These are phyloP conservation scores for Linnemannia schmuckeri DNA, from an alignment of 192 early-diverging fungal species.

Conservation along the genomic window DNA sequence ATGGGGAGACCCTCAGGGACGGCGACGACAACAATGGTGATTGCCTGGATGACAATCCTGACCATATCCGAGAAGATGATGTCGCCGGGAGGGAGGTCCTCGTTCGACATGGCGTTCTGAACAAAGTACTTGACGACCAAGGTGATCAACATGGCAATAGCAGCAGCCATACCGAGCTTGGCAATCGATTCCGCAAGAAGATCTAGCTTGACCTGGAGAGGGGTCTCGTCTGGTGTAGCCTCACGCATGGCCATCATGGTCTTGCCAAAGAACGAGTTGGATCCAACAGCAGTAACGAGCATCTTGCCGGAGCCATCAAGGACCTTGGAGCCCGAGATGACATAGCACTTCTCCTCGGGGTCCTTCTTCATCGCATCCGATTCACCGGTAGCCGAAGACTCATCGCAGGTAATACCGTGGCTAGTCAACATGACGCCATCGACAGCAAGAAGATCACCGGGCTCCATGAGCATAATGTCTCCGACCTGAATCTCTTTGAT, in stretches of 20 bases:
- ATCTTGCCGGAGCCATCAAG: constrained; percentile 89
- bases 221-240: constrained; percentile 82
- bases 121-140: constrained; percentile 76
- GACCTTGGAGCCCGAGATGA: constrained; percentile 93
- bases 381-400: constrained; percentile 94
- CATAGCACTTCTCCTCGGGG: constrained; percentile 76
- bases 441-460: constrained; percentile 96
- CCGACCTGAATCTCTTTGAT: constrained; percentile 90
- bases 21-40: constrained; percentile 86
- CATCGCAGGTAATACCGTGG: constrained; percentile 89
- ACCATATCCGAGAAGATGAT: constrained; percentile 72
- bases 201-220: constrained; percentile 94
- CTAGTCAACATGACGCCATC: constrained; percentile 88
- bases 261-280: constrained; percentile 89
- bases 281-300: constrained; percentile 86
- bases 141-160: constrained; percentile 86
- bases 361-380: constrained; percentile 87
- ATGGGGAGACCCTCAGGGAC: constrained; percentile 91
- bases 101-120: constrained; percentile 62
- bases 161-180: constrained; percentile 89
- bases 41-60: constrained; percentile 82
- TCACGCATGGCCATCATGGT: constrained; percentile 91
- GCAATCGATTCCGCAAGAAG: constrained; percentile 93
- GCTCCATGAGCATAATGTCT: constrained; percentile 87
- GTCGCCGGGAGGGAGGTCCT: constrained; percentile 66